Conservation (phyloP, 225 moss, liverwort and hornwort species). For the Straminergon stramineum region DNA sequence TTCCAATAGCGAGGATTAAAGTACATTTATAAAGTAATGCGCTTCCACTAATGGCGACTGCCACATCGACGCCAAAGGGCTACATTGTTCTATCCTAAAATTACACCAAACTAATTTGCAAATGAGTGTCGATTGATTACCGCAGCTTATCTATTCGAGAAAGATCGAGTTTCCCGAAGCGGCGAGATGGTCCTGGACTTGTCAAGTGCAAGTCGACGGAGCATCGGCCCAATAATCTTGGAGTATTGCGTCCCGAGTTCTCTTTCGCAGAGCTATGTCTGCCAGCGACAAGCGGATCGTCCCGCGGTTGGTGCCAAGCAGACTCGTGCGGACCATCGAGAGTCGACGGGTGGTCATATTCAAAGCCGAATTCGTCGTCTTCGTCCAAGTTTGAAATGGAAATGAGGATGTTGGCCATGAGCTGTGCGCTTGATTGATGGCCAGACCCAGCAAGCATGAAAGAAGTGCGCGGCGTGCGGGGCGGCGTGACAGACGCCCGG, state of each 20-base stretch:
- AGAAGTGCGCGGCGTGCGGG: constrained; percentile 1
- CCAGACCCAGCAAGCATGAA: not conserved
- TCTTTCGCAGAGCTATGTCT: not conserved
- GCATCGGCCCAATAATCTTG: constrained; percentile 16
- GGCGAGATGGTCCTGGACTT: constrained; percentile 30
- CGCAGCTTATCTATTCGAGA: constrained; percentile 10
- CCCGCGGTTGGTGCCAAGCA: constrained; percentile 24
- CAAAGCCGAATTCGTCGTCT: constrained; percentile 7
- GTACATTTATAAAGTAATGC: not conserved
- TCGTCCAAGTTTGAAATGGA: constrained; percentile 26
- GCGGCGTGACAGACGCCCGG: constrained; percentile 1
- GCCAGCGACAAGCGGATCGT: not conserved
- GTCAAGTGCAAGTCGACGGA: constrained; percentile 17
- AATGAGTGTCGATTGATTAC: not conserved
- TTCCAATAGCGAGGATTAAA: not conserved
- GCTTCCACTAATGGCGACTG: not conserved
- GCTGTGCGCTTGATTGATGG: constrained; percentile 16
- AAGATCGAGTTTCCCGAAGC: constrained; percentile 28
- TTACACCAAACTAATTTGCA: not conserved
- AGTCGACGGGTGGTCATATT: not conserved
- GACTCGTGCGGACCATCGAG: constrained; percentile 26
- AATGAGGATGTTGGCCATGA: constrained; percentile 35
- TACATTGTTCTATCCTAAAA: not conserved
- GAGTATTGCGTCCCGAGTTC: constrained; percentile 25
- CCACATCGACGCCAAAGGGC: not conserved